phyloP scores from a whole-genome alignment of 164 flowering plant species.

The Taxillus chinensis region DNA sequence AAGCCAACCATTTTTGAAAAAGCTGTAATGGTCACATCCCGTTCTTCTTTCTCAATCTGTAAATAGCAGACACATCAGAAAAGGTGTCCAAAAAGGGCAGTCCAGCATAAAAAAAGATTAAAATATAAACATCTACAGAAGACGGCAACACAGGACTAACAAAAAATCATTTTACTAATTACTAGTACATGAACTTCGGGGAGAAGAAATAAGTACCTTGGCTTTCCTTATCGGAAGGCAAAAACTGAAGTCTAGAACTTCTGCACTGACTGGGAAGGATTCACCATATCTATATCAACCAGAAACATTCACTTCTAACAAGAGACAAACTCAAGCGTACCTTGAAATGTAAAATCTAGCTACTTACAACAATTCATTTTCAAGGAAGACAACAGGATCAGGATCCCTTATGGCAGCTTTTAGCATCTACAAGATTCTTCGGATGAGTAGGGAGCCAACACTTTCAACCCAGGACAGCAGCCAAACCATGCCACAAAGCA shows the following conservation, averaged over 20 bases:
- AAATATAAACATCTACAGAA: no score
- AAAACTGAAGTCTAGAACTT: no score
- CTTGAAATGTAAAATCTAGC: not conserved
- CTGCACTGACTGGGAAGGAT: constrained; percentile 30
- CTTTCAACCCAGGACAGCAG: constrained; percentile 27
- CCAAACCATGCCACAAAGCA: constrained; percentile 23
- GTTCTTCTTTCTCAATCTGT: constrained; percentile 84
- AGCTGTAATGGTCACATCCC: constrained; percentile 76
- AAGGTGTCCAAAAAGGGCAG: no score
- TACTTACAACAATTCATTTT: constrained; percentile 37
- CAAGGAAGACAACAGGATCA: constrained; percentile 16
- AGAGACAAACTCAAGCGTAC: not conserved
- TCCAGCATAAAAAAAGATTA: no score
- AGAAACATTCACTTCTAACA: not conserved
- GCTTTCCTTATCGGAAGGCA: constrained; percentile 85
- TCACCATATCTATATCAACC: constrained; percentile 68
- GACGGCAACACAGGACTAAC: no score
- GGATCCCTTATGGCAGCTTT: no score
- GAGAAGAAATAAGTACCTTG: constrained; percentile 33
- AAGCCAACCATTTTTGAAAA: constrained; percentile 89
- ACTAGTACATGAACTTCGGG: no score
- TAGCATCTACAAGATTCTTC: no score
- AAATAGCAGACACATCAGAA: not conserved
- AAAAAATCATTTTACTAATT: no score
- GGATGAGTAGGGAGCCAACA: no score